Evolutionary conservation across 2,329 filamentous ascomycete species (phyloP).

Genomic region (Chaetomium olivaceum): DNA sequence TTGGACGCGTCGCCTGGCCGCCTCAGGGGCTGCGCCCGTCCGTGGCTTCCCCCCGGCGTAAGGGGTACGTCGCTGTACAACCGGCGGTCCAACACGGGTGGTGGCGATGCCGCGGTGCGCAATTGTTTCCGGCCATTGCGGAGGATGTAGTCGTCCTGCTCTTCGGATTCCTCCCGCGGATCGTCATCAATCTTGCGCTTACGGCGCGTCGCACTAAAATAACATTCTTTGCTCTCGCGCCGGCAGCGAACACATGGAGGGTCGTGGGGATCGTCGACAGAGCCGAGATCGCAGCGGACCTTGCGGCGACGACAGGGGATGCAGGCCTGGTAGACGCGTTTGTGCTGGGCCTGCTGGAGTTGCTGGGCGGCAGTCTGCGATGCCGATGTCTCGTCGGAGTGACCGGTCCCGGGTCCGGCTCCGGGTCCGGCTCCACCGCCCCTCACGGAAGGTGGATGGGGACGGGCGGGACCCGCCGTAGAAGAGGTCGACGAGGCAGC

Average conservation of each 20-base stretch:
- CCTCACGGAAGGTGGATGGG: slow-evolving; percentile 21
- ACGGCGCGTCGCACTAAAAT: slow-evolving; percentile 89
- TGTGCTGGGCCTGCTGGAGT: slow-evolving; percentile 47
- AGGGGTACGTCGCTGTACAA: slow-evolving; percentile 59
- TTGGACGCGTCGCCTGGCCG: slow-evolving; percentile 53
- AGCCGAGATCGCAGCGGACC: slow-evolving; percentile 64
- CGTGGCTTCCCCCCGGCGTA: slow-evolving; percentile 66
- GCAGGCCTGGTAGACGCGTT: slow-evolving; percentile 64
- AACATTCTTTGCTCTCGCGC: slow-evolving; percentile 94
- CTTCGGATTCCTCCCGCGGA: slow-evolving; percentile 47
- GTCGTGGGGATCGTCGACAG: slow-evolving; percentile 90
- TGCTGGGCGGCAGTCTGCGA: slow-evolving; percentile 12
- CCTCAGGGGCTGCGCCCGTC: slow-evolving; percentile 64
- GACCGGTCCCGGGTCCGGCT: slow-evolving; percentile 17
- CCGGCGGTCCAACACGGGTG: slow-evolving; percentile 45
- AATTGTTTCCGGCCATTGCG: slow-evolving; percentile 73
- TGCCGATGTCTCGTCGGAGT: slow-evolving; percentile 24
- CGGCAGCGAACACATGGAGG: slow-evolving; percentile 92
- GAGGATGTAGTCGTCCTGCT: slow-evolving; percentile 66
- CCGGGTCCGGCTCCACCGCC: slow-evolving; percentile 23
- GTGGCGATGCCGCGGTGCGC: slow-evolving; percentile 49
- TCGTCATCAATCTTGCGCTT: slow-evolving; percentile 70
- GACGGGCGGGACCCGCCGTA: slow-evolving; percentile 25
- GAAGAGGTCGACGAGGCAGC: slow-evolving; percentile 28
- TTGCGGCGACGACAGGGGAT: slow-evolving; percentile 63